Evolutionary conservation across 2,329 filamentous ascomycete species (phyloP), one percentile per base, ranked within the genome.

Genomic region (Phyllosticta capitalensis): DNA sequence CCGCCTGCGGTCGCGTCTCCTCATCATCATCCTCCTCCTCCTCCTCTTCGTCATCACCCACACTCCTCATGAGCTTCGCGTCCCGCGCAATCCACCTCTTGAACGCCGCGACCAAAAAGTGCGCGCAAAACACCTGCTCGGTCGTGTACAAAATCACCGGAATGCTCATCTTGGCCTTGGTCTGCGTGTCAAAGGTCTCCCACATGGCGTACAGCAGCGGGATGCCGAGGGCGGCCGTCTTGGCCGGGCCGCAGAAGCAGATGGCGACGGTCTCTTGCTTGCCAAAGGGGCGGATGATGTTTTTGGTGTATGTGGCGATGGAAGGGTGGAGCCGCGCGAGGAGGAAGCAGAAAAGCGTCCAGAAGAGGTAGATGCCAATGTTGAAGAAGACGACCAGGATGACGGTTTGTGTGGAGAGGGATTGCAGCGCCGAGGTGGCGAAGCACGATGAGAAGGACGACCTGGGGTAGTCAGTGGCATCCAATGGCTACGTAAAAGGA

Each of bases 201-300:
- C 58, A 60, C 58, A 60, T 60, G 19, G 54, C 54, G 14, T 60
- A 60, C 17, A 60, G 28, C 28, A 60, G 51, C n/a, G 58, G 58
- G 12, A 60, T 60, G 5, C 58, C 58, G 7, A 60, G 22, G 4
- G 20, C 58, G 3, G 58, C 58, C 19, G 58, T 60, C 50, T 60
- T 60, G 7, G 58, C 58, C 1, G 58, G 58, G 5, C 58, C 58
- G 33, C 58, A 60, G 50, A 60, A 60, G 50, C 58, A 60, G 9
- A 60, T 60, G 10, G 58, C 58, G 48, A 60, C 56, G 3, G 58
- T 56, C 17, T 60, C 58, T 6, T 28, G 7, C 49, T 56, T 60
- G 30, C 38, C 33, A 22, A 60, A 56, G 3, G 30, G 54, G 7
- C 54, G 54, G 7, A 56, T 5, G 52, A 60, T 49, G 10, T 50